Conservation (phyloP, 495 filamentous ascomycete species). For the Thermochaetoides thermophila region DNA sequence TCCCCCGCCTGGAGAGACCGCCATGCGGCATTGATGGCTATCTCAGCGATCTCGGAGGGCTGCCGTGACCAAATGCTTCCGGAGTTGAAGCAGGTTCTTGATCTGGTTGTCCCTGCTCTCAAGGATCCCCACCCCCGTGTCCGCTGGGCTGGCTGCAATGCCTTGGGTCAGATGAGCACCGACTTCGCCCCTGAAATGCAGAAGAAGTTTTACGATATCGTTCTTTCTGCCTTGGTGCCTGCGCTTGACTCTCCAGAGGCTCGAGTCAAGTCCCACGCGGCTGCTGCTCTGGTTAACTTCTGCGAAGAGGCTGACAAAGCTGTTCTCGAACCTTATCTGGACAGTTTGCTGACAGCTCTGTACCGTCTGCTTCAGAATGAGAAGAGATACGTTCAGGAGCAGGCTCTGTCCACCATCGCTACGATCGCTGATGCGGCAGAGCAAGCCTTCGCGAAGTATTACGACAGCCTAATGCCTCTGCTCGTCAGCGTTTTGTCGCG, state of each 20-base stretch:
- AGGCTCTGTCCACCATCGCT: constrained; percentile 94
- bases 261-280: constrained; percentile 91
- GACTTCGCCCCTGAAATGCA: constrained; percentile 99
- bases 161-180: constrained; percentile 99
- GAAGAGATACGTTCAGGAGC: constrained; percentile 95
- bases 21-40: constrained; percentile 96
- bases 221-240: constrained; percentile 81
- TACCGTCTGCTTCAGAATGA: constrained; percentile 72
- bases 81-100: constrained; percentile 84
- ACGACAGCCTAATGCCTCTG: constrained; percentile 86
- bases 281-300: constrained; percentile 95
- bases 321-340: constrained; percentile 86
- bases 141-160: constrained; percentile 95
- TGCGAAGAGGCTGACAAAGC: constrained; percentile 95
- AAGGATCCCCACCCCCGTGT: constrained; percentile 85
- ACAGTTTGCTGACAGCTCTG: constrained; percentile 66
- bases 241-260: constrained; percentile 83
- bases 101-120: constrained; percentile 85
- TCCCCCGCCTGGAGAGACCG: constrained; percentile 90
- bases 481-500: constrained; percentile 77
- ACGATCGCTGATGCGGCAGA: constrained; percentile 98
- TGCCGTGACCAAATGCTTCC: constrained; percentile 92
- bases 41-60: constrained; percentile 96
- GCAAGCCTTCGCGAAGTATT: constrained; percentile 89
- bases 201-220: constrained; percentile 74